Base-by-base conservation (phyloP, 2,329 filamentous ascomycete species). In the Cladophialophora carrionii region DNA sequence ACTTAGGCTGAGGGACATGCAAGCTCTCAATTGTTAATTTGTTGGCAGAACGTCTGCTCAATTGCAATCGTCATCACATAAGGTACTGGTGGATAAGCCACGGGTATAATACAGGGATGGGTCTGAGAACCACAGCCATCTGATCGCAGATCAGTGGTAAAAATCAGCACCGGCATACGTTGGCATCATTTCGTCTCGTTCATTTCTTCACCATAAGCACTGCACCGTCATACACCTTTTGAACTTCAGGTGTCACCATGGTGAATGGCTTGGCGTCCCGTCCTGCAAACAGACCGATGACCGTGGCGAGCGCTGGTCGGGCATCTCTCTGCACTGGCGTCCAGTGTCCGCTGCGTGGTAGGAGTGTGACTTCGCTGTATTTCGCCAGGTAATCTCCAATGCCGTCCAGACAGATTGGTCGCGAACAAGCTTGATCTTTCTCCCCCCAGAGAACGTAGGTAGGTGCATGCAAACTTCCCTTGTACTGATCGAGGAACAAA, bases 401-500 rank as follows among this genome's bases (percentile, higher is more conserved):
- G 0, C 84, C 84, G 59, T 84, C 81, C 29, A 87, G 72, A 29
- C 78, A 80, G 31, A 87, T 73, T 12, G 76, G 73, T 49, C 73
- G 74, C 57, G 84, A 80, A 43, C 87, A 78, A 5, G 84, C 84
- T 10, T 76, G 71, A 71, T 87, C 85, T 24, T 77, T 71, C 68
- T 81, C 74, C 1, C 84, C 85, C 76, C 83, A 84, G 48, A 87
- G 67, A 20, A 87, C 72, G 5, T 84, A 86, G 14, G 82, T 77
- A 20, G 80, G 80, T 10, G 82, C 83, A 64, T 81, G 82, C 24
- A 87, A 73, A 2, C 77, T 74, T 2, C 83, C 83, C 10, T 75
- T 70, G 2, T 78, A 78, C 0, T 76, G 78, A 6, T 79, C 76
- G 29, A 80, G 77, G 67, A 82, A 82, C 14, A 84, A 61, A 14